Evolutionary conservation across 1,139 yeast genomes (phyloP).

Genomic region (Pichia sp.): DNA sequence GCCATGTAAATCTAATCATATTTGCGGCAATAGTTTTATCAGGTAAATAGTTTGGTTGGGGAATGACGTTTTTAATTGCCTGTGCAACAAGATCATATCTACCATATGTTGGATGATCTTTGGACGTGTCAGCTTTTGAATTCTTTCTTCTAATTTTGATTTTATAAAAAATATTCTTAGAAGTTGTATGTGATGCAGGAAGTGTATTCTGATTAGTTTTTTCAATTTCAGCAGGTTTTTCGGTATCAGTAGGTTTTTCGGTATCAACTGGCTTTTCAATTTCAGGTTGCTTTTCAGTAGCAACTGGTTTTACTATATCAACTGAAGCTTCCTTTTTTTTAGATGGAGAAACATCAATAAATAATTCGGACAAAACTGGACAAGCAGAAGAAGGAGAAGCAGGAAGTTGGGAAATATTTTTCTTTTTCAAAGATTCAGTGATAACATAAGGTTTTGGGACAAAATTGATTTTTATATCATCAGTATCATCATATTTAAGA

Average conservation of each 20-base stretch:
- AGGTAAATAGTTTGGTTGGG: slow-evolving; percentile 36
- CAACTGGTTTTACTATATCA: background rate
- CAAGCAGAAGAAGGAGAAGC: background rate
- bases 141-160: slow-evolving; percentile 24
- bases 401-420: background rate
- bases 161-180: slow-evolving; percentile 19
- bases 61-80: slow-evolving; percentile 24
- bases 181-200: background rate
- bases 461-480: slow-evolving; percentile 6
- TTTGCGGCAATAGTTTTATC: slow-evolving; percentile 65
- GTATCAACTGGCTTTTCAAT: background rate
- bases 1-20: slow-evolving; percentile 63
- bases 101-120: slow-evolving; percentile 22
- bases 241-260: background rate
- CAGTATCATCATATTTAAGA: background rate
- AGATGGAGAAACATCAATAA: background rate
- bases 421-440: slow-evolving; percentile 9
- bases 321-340: background rate
- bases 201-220: background rate
- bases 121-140: slow-evolving; percentile 7
- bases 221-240: background rate
- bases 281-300: background rate
- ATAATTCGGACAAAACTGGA: slow-evolving; percentile 10
- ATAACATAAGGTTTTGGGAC: slow-evolving; percentile 16
- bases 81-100: slow-evolving; percentile 27